Evolutionary conservation across 2,329 filamentous ascomycete genomes (phyloP), one percentile per base, ranked within the genome.

Genomic region (Cytospora paraplurivora): DNA sequence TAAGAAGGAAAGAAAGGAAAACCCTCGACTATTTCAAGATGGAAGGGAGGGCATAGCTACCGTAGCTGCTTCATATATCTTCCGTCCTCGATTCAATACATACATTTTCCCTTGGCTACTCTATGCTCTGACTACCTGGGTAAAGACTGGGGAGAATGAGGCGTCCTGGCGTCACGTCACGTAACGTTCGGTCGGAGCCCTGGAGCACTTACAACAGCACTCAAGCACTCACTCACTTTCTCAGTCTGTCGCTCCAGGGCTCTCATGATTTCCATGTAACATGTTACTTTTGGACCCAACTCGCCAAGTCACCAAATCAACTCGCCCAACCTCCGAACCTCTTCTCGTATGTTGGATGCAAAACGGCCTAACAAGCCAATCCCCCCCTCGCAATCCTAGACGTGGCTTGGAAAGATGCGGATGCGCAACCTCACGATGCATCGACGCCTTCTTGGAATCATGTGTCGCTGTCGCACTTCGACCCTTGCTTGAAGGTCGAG

Each of bases 401-500:
- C 27, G n/a, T 54, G 58, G 37, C 34, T 19, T 15, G 50, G 37
- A 21, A 17, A 17, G 44, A 49, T 44, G 41, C 34, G 15, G 32
- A 41, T 47, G 53, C n/a, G 58, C 57, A 44, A 44, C 49, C 17
- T 35, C 27, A 49, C 19, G 15, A 35, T 33, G 12, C 38, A 41
- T 41, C 38, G 13, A 41, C 17, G 12, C 27, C 27, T 27, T 27
- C 4, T 3, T 27, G 27, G 27, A 4, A 27, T 3, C 27, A 27
- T 27, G 27, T 27, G 27, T 27, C 27, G 15, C 13, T 41, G 12
- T 41, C 38, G 38, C 38, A 41, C 12, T 41, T 27, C 4, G 27
- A 27, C 27, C 27, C 27, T 27, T 27, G 27, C 27, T 27, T 27
- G 27, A 27, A 3, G 27, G 4, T 27, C 17, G 38, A 41, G 15